Evolutionary conservation across 2,329 filamentous ascomycete genomes (phyloP).

Genomic region (Sporothrix euskadiensis): DNA sequence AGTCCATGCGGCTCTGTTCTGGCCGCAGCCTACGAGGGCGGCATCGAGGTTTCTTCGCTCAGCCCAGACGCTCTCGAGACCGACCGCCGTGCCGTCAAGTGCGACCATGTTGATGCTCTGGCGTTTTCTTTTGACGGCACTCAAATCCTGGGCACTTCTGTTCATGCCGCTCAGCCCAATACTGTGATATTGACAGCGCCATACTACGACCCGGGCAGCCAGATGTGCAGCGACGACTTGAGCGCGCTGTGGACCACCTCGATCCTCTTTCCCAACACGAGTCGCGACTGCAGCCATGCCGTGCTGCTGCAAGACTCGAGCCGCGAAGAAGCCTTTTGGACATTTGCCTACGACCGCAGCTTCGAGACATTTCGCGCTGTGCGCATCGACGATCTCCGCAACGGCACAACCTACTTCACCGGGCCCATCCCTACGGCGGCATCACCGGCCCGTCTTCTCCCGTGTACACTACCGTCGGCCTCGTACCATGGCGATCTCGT

Average conservation of each 20-base stretch:
- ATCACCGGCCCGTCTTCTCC: slow-evolving; percentile 61
- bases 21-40: slow-evolving; percentile 80
- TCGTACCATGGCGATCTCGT: slow-evolving; percentile 71
- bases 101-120: slow-evolving; percentile 71
- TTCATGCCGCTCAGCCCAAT: slow-evolving; percentile 62
- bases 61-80: slow-evolving; percentile 62
- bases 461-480: slow-evolving; percentile 68
- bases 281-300: slow-evolving; percentile 74
- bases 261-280: slow-evolving; percentile 80
- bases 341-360: slow-evolving; percentile 74
- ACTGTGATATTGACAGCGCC: slow-evolving; percentile 78
- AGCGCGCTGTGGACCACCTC: slow-evolving; percentile 82
- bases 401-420: slow-evolving; percentile 77
- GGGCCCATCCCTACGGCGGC: slow-evolving; percentile 60
- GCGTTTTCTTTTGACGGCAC: slow-evolving; percentile 77
- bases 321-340: slow-evolving; percentile 69
- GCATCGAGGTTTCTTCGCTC: slow-evolving; percentile 83
- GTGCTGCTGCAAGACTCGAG: slow-evolving; percentile 64
- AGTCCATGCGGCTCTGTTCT: slow-evolving; percentile 80
- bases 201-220: slow-evolving; percentile 72
- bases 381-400: slow-evolving; percentile 70
- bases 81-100: slow-evolving; percentile 75
- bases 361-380: slow-evolving; percentile 79
- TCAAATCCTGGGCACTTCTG: slow-evolving; percentile 74
- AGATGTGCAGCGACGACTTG: slow-evolving; percentile 65